Evolutionary conservation across 306 rosid species (phyloP).

Genomic region (Inga leiocalycina): DNA sequence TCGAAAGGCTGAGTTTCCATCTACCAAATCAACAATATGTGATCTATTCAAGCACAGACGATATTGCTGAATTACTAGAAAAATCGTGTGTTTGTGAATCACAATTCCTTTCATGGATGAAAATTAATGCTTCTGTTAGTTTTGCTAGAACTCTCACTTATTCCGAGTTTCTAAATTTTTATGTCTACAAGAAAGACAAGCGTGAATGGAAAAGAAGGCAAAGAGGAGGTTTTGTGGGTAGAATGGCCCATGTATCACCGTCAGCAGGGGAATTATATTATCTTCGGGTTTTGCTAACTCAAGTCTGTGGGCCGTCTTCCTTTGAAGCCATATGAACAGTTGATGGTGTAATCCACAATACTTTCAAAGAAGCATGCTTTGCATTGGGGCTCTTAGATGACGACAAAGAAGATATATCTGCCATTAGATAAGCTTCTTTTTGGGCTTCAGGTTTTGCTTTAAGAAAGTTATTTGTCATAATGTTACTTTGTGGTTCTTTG

Average conservation of each 20-base stretch:
- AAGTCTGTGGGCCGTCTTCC: neutral
- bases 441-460: neutral
- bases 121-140: too few species aligned
- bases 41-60: rapidly evolving
- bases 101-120: neutral
- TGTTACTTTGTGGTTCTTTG: neutral
- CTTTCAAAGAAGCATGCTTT: neutral
- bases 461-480: too few species aligned
- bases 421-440: neutral
- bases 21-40: neutral
- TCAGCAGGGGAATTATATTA: neutral
- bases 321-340: neutral
- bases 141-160: too few species aligned
- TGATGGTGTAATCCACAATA: neutral
- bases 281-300: neutral
- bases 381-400: neutral
- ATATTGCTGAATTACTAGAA: neutral
- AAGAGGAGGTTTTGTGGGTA: neutral
- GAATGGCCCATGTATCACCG: too few species aligned
- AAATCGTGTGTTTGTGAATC: neutral
- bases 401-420: neutral
- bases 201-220: rapidly evolving
- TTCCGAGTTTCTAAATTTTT: neutral
- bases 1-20: neutral
- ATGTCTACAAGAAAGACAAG: too few species aligned